Conservation (phyloP, 768 basidiomycete species). For the Daedaleopsis sinensis region DNA sequence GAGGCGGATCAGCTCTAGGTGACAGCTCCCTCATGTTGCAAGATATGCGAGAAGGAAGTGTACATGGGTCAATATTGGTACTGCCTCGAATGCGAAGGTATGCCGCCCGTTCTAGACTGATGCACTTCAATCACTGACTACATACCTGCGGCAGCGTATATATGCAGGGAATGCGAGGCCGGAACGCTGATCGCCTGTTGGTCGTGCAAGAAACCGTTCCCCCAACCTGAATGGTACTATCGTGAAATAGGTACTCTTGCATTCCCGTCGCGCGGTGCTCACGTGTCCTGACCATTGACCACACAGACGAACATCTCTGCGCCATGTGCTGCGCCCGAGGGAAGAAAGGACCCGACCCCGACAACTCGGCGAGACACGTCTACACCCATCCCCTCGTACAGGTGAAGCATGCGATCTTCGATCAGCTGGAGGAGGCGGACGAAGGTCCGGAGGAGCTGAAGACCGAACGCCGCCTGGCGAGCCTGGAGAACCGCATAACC, state of each 20-base stretch:
- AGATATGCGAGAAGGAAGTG: background rate
- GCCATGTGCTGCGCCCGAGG: background rate
- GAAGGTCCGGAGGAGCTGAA: background rate
- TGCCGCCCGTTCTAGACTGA: background rate
- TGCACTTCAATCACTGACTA: no score
- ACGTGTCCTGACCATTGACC: background rate
- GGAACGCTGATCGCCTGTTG: conserved; percentile 5
- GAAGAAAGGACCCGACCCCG: background rate
- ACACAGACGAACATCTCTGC: conserved; percentile 14
- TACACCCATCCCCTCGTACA: conserved; percentile 15
- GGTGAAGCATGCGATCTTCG: background rate
- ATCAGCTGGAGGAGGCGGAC: background rate
- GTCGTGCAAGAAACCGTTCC: conserved; percentile 2
- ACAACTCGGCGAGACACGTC: background rate
- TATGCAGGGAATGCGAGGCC: conserved; percentile 21
- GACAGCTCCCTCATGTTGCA: background rate
- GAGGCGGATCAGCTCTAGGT: background rate
- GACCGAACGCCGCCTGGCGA: background rate
- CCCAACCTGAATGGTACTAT: conserved; percentile 14
- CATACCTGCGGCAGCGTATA: conserved; percentile 2
- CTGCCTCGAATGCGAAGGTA: conserved; percentile 2
- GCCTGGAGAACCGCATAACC: conserved; percentile 2
- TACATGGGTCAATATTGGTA: background rate
- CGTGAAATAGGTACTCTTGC: conserved; percentile 6
- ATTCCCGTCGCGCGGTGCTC: background rate